These are phyloP conservation scores for Phoenix dactylifera DNA, from an alignment of 176 grass and related monocot species.

Conservation along the genomic window DNA sequence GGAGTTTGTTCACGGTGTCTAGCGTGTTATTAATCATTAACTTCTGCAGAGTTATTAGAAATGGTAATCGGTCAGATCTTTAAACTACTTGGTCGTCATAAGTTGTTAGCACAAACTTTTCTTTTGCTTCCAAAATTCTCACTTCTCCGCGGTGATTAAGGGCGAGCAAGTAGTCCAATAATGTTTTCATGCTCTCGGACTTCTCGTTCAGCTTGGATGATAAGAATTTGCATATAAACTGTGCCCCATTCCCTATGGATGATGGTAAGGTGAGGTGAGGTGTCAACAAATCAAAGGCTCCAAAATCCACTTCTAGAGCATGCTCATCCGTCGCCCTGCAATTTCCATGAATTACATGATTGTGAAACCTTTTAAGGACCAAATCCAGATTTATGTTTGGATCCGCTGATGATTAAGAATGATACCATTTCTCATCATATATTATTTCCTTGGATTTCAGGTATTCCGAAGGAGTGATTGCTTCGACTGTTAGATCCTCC, in stretches of 20 bases:
- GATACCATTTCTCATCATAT: slow-evolving; percentile 79
- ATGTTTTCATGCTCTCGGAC: slow-evolving; percentile 62
- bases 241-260: slow-evolving; percentile 79
- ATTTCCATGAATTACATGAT: background rate
- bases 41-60: slow-evolving; percentile 43
- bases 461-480: slow-evolving; percentile 67
- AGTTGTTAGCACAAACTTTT: no score
- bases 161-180: slow-evolving; percentile 72
- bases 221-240: slow-evolving; percentile 68
- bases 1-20: slow-evolving; percentile 79
- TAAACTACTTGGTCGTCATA: no score
- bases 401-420: no score
- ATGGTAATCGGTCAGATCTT: background rate
- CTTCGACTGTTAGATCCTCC: slow-evolving; percentile 63
- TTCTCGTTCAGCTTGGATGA: slow-evolving; percentile 50
- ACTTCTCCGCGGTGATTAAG: slow-evolving; percentile 71
- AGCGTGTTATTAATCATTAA: slow-evolving; percentile 72
- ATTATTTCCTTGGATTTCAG: slow-evolving; percentile 83
- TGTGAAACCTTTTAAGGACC: no score
- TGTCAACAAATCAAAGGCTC: slow-evolving; percentile 55
- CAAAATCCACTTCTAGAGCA: slow-evolving; percentile 81
- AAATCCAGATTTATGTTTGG: no score
- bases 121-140: slow-evolving; percentile 3
- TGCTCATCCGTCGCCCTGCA: slow-evolving; percentile 81
- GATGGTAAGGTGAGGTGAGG: slow-evolving; percentile 68